A percentile compares a stretch with the other conserved stretches of the same genome.
Conservation (phyloP, 371 early-diverging fungal genomes). For the Zancudomyces culisetae region DNA sequence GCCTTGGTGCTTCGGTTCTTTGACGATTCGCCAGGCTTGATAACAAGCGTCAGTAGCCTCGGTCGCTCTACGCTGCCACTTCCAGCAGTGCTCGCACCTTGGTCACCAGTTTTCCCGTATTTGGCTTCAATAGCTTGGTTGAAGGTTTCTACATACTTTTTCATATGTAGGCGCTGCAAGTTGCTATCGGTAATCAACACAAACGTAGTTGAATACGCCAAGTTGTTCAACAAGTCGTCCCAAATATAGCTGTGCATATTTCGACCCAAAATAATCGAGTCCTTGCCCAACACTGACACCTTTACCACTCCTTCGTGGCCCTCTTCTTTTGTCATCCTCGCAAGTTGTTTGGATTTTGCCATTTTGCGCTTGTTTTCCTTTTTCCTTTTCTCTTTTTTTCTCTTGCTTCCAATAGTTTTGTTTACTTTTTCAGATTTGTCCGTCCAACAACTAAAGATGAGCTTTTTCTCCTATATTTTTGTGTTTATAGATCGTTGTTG, state of each 20-base stretch:
- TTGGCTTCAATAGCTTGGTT: not conserved
- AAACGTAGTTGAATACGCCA: slow-evolving; percentile 58
- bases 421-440: too few species aligned
- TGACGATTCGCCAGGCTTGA: slow-evolving; percentile 79
- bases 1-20: slow-evolving; percentile 80
- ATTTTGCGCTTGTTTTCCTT: too few species aligned
- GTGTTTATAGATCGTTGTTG: too few species aligned
- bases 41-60: slow-evolving; percentile 52
- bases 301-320: not conserved
- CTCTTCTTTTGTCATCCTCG: not conserved
- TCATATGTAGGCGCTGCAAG: slow-evolving; percentile 56
- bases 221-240: slow-evolving; percentile 44
- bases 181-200: slow-evolving; percentile 79
- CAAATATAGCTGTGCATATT: slow-evolving; percentile 55
- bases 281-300: slow-evolving; percentile 63
- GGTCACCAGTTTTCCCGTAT: too few species aligned
- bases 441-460: too few species aligned
- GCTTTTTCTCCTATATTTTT: too few species aligned
- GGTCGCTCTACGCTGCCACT: slow-evolving; percentile 15
- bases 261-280: slow-evolving; percentile 73
- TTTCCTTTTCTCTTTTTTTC: too few species aligned
- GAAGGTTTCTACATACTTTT: slow-evolving; percentile 27
- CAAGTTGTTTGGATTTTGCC: not conserved
- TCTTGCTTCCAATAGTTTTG: too few species aligned
- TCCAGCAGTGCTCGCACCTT: too few species aligned